A percentile compares a stretch with the other conserved stretches of the same genome.
These are phyloP conservation scores for Bipolaris gigantea DNA, from an alignment of 2,329 filamentous ascomycete genomes.

Conservation along the genomic window DNA sequence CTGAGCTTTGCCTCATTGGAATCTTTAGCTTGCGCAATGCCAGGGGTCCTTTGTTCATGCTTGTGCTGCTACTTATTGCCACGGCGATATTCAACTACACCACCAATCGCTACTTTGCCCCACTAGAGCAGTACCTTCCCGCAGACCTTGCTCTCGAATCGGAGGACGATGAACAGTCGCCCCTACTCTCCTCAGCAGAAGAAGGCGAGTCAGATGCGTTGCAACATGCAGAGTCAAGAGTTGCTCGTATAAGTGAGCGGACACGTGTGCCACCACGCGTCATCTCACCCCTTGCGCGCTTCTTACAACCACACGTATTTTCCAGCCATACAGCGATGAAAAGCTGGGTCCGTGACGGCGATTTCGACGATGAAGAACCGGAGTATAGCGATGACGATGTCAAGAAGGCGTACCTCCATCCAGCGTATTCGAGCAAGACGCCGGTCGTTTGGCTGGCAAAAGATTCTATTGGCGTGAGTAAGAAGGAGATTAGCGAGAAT, in stretches of 20 bases:
- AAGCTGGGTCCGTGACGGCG: slow-evolving; percentile 37
- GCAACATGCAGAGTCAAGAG: slow-evolving; percentile 22
- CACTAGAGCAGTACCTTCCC: slow-evolving; percentile 42
- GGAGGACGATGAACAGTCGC: slow-evolving; percentile 32
- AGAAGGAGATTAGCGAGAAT: slow-evolving; percentile 36
- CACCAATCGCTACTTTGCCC: slow-evolving; percentile 40
- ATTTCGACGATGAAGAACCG: slow-evolving; percentile 36
- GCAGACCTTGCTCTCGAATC: slow-evolving; percentile 33
- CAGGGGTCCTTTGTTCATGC: slow-evolving; percentile 39
- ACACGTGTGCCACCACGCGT: slow-evolving; percentile 28
- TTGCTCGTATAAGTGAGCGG: slow-evolving; percentile 32
- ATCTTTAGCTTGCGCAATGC: slow-evolving; percentile 62
- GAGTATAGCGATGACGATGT: slow-evolving; percentile 39
- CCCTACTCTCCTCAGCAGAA: slow-evolving; percentile 37
- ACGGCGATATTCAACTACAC: slow-evolving; percentile 40
- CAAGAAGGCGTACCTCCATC: slow-evolving; percentile 41
- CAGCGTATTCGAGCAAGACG: slow-evolving; percentile 38
- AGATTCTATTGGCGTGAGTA: slow-evolving; percentile 38
- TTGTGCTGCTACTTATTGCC: slow-evolving; percentile 33
- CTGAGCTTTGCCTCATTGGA: slow-evolving; percentile 80
- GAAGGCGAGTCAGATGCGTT: slow-evolving; percentile 32
- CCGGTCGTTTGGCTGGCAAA: slow-evolving; percentile 41
- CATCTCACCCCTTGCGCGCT: slow-evolving; percentile 36
- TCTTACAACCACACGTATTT: slow-evolving; percentile 43
- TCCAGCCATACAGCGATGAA: slow-evolving; percentile 41